Evolutionary conservation across 78 protist species (phyloP).

Genomic region (Trichosphaerium sp.): DNA sequence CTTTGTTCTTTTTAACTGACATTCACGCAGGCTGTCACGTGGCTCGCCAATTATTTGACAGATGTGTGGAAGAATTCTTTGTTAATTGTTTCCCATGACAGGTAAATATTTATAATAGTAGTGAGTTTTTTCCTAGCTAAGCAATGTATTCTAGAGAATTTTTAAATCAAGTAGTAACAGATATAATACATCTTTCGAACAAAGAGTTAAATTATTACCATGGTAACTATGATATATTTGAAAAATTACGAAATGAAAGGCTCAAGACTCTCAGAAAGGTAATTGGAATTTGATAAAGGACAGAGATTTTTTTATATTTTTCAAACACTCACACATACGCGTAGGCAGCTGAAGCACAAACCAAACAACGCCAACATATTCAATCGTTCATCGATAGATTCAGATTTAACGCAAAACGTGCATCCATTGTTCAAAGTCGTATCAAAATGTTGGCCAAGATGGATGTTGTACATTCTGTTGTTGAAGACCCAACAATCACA

Average conservation of each 20-base stretch:
- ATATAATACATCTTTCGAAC: constrained; percentile 54
- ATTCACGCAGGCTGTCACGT: too few species aligned
- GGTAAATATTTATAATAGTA: too few species aligned
- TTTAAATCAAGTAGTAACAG: constrained; percentile 75
- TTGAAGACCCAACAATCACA: constrained; percentile 53
- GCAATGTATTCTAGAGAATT: too few species aligned
- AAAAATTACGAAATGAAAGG: constrained; percentile 44
- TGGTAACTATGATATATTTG: constrained; percentile 78
- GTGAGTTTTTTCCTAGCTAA: too few species aligned
- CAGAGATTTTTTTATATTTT: too few species aligned
- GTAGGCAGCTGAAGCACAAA: constrained; percentile 74
- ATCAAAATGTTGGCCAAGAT: constrained; percentile 65
- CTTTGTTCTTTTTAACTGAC: too few species aligned
- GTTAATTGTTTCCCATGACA: constrained; percentile 77
- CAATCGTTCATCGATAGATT: constrained; percentile 68
- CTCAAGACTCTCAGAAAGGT: constrained; percentile 36
- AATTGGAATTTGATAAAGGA: too few species aligned
- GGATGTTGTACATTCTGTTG: constrained; percentile 52
- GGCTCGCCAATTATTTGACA: constrained; percentile 22
- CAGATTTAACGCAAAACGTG: constrained; percentile 74
- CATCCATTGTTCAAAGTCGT: constrained; percentile 71
- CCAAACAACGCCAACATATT: constrained; percentile 52
- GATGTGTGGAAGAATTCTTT: constrained; percentile 31
- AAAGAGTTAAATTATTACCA: constrained; percentile 56
- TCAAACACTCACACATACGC: too few species aligned